These are phyloP conservation scores for Metschnikowia reukaufii DNA, from an alignment of 805 yeast genomes.

Conservation along the genomic window DNA sequence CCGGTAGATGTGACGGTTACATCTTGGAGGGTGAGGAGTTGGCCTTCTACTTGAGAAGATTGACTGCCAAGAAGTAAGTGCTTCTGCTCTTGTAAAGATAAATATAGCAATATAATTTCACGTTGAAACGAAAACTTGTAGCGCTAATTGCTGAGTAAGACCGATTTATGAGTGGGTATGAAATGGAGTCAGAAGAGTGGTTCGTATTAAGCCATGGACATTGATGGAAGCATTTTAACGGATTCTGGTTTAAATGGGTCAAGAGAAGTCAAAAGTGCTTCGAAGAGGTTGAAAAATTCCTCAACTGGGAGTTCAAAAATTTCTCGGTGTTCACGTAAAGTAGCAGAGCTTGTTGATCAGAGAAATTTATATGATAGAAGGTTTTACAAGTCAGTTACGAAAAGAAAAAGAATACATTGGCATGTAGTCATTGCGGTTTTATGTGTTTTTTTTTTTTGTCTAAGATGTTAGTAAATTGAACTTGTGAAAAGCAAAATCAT, in stretches of 20 bases:
- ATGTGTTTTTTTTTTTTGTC: not conserved
- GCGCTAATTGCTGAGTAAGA: not conserved
- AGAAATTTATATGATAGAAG: not conserved
- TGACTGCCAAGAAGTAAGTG: constrained; percentile 95
- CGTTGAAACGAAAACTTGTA: constrained; percentile 5
- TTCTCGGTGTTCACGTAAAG: too few relatives aligned
- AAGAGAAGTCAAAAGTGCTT: too few relatives aligned
- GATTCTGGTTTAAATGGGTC: too few relatives aligned
- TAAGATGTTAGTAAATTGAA: constrained; percentile 5
- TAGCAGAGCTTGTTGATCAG: not conserved
- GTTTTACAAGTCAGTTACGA: not conserved
- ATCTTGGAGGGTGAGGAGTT: constrained; percentile 99
- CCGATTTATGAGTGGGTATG: too few relatives aligned
- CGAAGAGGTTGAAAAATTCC: too few relatives aligned
- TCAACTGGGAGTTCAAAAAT: too few relatives aligned
- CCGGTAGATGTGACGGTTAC: constrained; percentile 99
- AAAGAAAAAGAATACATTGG: not conserved
- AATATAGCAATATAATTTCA: constrained; percentile 18
- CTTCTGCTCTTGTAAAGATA: not conserved
- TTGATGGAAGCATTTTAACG: too few relatives aligned
- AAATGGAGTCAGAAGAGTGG: too few relatives aligned
- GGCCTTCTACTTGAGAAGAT: constrained; percentile 99
- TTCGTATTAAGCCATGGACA: not conserved
- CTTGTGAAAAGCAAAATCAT: constrained; percentile 4
- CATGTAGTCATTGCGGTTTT: too few relatives aligned